Percentiles rank a stretch among this genome's conserved stretches.
Conservation (phyloP, 1,284 basidiomycete genomes). For the Neolentinus lepideus region DNA sequence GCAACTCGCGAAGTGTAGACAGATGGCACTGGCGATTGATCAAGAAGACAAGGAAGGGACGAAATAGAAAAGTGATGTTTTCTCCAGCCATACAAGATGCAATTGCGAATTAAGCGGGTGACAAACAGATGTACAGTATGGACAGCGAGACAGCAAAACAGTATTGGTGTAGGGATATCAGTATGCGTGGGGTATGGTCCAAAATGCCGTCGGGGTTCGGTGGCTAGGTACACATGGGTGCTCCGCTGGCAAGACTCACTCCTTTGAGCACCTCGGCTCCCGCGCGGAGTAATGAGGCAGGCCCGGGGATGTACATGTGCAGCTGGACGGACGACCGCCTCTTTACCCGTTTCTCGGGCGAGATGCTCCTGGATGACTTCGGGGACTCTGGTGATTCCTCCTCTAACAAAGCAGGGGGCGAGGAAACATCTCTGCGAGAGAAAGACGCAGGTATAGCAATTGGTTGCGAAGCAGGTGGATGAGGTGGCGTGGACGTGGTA, state of each 20-base stretch:
- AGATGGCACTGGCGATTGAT: too few species aligned
- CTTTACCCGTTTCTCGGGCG: neutral
- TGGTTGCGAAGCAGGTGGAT: neutral
- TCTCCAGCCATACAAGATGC: neutral
- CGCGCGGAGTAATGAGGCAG: constrained; percentile 15
- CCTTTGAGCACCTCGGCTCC: constrained; percentile 40
- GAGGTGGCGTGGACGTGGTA: neutral
- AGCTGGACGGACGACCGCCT: neutral
- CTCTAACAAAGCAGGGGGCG: neutral
- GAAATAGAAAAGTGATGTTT: too few species aligned
- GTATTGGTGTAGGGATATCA: too few species aligned
- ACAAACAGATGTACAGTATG: neutral
- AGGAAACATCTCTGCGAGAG: neutral
- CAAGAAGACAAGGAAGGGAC: too few species aligned
- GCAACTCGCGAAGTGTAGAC: too few species aligned
- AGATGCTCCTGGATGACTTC: neutral
- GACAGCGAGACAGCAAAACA: neutral
- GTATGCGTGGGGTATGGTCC: neutral
- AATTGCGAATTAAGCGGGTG: neutral
- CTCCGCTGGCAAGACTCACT: constrained; percentile 20
- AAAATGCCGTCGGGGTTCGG: neutral
- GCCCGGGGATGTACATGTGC: constrained; percentile 10
- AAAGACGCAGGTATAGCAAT: neutral
- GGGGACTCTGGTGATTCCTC: neutral
- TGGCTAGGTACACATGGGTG: neutral